Conservation (phyloP, 164 flowering plant genomes). For the Tetracentron sinense region DNA sequence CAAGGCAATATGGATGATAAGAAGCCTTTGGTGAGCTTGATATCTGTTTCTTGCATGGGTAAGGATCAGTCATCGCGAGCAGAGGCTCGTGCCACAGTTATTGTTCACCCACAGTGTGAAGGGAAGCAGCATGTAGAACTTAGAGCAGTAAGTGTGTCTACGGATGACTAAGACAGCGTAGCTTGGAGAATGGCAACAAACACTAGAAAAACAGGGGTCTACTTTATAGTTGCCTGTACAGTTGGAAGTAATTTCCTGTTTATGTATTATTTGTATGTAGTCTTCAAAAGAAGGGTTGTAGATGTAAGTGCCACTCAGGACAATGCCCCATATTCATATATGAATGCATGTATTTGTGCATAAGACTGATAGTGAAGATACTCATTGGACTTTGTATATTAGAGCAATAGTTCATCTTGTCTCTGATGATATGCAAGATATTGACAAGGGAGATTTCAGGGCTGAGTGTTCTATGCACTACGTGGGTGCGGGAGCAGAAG, state of each 20-base stretch:
- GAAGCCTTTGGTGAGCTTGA: constrained; percentile 36
- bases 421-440: no score
- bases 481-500: no score
- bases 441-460: no score
- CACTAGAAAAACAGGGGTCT: background rate
- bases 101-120: constrained; percentile 49
- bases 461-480: no score
- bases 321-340: background rate
- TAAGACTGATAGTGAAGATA: no score
- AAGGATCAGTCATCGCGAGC: constrained; percentile 27
- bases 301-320: background rate
- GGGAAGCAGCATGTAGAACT: constrained; percentile 66
- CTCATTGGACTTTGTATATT: no score
- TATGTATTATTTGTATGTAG: background rate
- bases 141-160: constrained; percentile 53
- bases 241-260: background rate
- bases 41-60: constrained; percentile 45
- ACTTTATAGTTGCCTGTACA: background rate
- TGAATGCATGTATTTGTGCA: background rate
- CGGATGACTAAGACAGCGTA: constrained; percentile 20
- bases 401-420: no score
- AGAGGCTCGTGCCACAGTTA: constrained; percentile 50
- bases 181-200: background rate
- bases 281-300: background rate
- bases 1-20: constrained; percentile 10